A percentile compares a stretch with the other conserved stretches of the same genome.
These are phyloP conservation scores for Emmonsiellopsis sp. DNA, from an alignment of 2,329 filamentous ascomycete genomes.

Conservation along the genomic window DNA sequence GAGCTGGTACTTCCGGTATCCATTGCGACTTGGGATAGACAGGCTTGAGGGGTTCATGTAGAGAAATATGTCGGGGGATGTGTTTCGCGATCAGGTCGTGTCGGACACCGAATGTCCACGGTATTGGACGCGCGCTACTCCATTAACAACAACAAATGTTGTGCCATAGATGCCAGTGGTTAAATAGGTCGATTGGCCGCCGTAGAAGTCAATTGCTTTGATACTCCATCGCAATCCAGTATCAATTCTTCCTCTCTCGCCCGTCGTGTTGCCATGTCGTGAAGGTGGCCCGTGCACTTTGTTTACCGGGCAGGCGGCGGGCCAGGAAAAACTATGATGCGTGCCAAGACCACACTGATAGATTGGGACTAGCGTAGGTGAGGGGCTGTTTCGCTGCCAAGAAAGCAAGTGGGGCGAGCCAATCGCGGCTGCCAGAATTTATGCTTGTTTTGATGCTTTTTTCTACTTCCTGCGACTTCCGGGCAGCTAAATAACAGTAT, in stretches of 20 bases:
- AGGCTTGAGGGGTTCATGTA: background rate
- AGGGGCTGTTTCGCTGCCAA: too few relatives aligned
- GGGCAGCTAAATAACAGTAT: too few relatives aligned
- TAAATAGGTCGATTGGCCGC: background rate
- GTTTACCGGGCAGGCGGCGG: constrained; percentile 3
- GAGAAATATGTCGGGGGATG: background rate
- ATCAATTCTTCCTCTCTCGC: background rate
- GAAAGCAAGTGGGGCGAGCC: background rate
- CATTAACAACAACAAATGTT: background rate
- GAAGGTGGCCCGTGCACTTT: constrained; percentile 9
- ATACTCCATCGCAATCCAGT: background rate
- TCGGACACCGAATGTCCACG: background rate
- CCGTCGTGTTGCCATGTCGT: background rate
- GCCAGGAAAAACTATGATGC: background rate
- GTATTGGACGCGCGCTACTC: background rate
- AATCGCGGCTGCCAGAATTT: background rate
- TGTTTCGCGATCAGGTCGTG: background rate
- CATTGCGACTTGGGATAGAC: constrained; percentile 13
- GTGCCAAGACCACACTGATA: background rate
- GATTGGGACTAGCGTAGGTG: background rate
- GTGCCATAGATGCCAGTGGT: background rate
- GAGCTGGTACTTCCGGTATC: constrained; percentile 29
- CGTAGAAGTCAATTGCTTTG: background rate
- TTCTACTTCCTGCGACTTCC: background rate
- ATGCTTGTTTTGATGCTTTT: background rate